Evolutionary conservation across 2,329 filamentous ascomycete genomes (phyloP).

Genomic region (Beauveria scarabaeidicola): DNA sequence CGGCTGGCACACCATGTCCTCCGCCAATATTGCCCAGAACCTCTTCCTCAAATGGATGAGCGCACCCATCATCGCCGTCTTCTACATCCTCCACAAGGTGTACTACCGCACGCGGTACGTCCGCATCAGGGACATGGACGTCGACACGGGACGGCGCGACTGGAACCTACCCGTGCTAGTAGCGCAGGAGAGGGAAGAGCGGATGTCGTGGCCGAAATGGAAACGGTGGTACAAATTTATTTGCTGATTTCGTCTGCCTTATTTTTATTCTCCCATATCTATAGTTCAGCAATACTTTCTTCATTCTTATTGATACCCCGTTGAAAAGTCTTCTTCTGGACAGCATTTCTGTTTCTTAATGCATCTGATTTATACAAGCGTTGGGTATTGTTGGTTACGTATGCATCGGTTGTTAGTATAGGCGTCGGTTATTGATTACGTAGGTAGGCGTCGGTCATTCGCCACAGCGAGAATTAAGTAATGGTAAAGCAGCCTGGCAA

Average conservation of each 20-base stretch:
- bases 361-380: too few relatives aligned
- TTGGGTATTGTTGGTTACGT: too few relatives aligned
- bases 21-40: constrained; percentile 42
- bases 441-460: too few relatives aligned
- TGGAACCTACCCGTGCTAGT: constrained; percentile 73
- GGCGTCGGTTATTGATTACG: too few relatives aligned
- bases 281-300: too few relatives aligned
- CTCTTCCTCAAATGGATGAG: constrained; percentile 72
- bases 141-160: constrained; percentile 77
- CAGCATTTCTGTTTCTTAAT: too few relatives aligned
- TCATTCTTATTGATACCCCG: too few relatives aligned
- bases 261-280: neutral
- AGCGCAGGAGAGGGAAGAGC: constrained; percentile 71
- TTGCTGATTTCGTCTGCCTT: constrained; percentile 38
- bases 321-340: too few relatives aligned
- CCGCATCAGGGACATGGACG: constrained; percentile 66
- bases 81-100: constrained; percentile 70
- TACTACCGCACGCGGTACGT: constrained; percentile 63
- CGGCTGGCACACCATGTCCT: constrained; percentile 38
- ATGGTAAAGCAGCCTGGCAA: too few relatives aligned
- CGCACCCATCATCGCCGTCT: constrained; percentile 56
- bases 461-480: too few relatives aligned
- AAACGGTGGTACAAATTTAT: constrained; percentile 67
- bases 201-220: constrained; percentile 63
- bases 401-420: too few relatives aligned